Base-by-base conservation (phyloP, 768 basidiomycete genomes). In the Xerocomellus amylosporus region DNA sequence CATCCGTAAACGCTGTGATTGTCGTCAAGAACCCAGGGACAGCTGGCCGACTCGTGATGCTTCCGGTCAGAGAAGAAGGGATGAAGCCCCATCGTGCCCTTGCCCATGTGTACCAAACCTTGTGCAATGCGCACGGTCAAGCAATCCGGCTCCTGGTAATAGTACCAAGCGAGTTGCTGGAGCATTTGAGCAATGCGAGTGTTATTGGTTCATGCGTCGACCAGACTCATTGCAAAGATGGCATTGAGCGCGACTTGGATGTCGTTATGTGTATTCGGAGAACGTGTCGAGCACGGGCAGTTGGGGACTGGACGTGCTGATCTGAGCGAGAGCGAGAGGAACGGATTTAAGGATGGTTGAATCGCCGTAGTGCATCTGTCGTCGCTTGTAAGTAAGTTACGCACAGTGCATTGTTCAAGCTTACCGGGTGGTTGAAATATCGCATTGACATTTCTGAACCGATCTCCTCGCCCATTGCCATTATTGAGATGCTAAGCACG, bases 41-140 rank as follows among this genome's bases (percentile, higher is more conserved):
- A 6, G 93, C 93, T 1, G 90, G 84, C 48, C 87, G 82, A 64
- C 84, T 90, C 88, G 98, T 88, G 65, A 96, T 87, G 51, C n/a
- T 81, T 84, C 36, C 96, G 84, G 71, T 98, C 96, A 33, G 82
- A 82, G 81, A 90, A 98, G 86, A 97, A 98, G 4, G 97, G 96
- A 70, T 96, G 98, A 62, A 99, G 77, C 12, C 91, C 90, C 67
- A 99, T 91, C 13, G 95, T 98, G 33, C 97, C 97, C 74, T 99
- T 99, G 71, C 97, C 97, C 95, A 98, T 95, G 71, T 98, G 93
- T n/a, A 98, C 89, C 63, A 98, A 74, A 19, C 97, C 97, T 73
- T 98, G 90, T 3, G 96, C 92, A 54, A 99, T 85, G 51, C 97
- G 86, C 19, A 98, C 95, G 79, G 92, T 90, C 72, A 99, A 72